Percentiles rank a stretch among this genome's conserved stretches.
Evolutionary conservation across 2,329 filamentous ascomycete species (phyloP).

Genomic region (Claviceps africana): DNA sequence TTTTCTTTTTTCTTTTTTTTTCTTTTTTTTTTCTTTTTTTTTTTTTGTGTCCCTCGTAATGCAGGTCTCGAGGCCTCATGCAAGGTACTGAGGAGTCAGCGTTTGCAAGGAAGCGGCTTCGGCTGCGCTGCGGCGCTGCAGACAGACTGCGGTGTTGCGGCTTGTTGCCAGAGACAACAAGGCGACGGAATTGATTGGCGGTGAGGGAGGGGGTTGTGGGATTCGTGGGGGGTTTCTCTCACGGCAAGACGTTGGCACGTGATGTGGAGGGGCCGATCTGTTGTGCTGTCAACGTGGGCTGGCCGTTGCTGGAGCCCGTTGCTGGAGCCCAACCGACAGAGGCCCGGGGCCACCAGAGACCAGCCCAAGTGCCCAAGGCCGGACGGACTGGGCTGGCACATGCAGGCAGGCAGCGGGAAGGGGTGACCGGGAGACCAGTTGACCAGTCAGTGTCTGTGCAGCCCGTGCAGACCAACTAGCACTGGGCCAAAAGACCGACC

Average conservation of each 20-base stretch:
- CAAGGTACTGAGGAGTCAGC: background rate
- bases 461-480: no score
- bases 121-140: background rate
- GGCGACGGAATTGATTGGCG: background rate
- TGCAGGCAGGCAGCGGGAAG: no score
- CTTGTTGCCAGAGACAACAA: background rate
- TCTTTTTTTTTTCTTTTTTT: background rate
- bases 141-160: background rate
- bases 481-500: no score
- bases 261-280: background rate
- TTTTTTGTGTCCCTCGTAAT: fast-evolving
- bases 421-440: background rate
- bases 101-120: background rate
- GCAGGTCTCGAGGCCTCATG: no score
- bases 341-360: background rate
- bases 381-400: background rate
- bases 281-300: no score
- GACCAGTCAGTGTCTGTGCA: no score
- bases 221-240: no score
- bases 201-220: background rate
- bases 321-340: background rate
- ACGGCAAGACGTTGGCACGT: background rate
- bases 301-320: no score
- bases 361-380: background rate
- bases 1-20: no score